A percentile compares a stretch with the other conserved stretches of the same genome.
Conservation (phyloP, 2,329 filamentous ascomycete species). For the Mariannaea sp. region DNA sequence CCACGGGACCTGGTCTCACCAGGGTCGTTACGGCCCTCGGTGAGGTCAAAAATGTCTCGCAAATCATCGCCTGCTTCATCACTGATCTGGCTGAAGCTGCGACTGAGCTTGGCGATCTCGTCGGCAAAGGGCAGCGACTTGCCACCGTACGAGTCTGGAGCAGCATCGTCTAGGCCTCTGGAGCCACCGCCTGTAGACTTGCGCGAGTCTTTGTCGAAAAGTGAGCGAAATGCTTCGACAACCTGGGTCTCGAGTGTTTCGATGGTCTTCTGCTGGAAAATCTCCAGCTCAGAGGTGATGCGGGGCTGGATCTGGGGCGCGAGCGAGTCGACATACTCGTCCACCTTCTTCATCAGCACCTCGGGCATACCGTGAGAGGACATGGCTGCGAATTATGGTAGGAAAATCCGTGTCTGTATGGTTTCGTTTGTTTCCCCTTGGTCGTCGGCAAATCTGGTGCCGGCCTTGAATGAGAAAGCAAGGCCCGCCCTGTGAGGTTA, state of each 20-base stretch:
- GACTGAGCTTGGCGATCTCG: conserved; percentile 49
- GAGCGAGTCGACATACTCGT: conserved; percentile 54
- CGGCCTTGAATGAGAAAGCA: conserved; percentile 1
- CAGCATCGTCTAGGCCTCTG: conserved; percentile 38
- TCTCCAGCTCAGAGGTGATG: conserved; percentile 50
- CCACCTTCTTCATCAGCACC: conserved; percentile 50
- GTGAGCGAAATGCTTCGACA: conserved; percentile 50
- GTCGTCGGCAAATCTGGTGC: not conserved
- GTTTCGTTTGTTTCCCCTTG: too few relatives aligned
- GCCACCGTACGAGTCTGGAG: conserved; percentile 48
- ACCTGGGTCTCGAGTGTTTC: conserved; percentile 52
- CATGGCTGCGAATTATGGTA: conserved; percentile 32
- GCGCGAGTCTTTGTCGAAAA: conserved; percentile 46
- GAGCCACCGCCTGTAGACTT: conserved; percentile 23
- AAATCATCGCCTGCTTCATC: conserved; percentile 50
- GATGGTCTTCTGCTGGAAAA: conserved; percentile 52
- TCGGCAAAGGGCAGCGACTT: conserved; percentile 52
- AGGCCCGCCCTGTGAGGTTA: too few relatives aligned
- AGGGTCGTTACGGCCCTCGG: conserved; percentile 38
- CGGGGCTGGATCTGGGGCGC: conserved; percentile 53
- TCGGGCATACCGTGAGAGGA: conserved; percentile 48
- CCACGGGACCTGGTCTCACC: conserved; percentile 39
- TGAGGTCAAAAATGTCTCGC: conserved; percentile 50
- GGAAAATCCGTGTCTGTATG: too few relatives aligned
- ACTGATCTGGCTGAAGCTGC: conserved; percentile 47